These are phyloP conservation scores for Deuterostichococcus epilithicus DNA, from an alignment of 139 green algal genomes.

Conservation along the genomic window DNA sequence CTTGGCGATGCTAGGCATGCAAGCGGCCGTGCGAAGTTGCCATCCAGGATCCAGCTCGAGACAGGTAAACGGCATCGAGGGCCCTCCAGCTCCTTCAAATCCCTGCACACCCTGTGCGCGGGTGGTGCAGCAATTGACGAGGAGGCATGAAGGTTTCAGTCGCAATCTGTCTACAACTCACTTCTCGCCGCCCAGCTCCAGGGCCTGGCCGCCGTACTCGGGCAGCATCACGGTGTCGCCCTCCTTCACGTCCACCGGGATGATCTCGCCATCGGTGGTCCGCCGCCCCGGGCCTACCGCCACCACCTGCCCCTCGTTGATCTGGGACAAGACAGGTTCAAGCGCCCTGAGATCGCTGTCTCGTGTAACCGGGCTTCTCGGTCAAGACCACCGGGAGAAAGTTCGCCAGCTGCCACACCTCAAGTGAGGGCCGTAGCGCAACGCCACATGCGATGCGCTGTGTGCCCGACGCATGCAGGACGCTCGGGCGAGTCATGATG, in stretches of 20 bases:
- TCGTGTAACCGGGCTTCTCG: too few species aligned
- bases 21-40: background rate
- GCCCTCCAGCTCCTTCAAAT: too few species aligned
- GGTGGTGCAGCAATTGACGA: slow-evolving; percentile 6
- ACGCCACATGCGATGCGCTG: too few species aligned
- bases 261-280: slow-evolving; percentile 43
- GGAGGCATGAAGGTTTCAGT: background rate
- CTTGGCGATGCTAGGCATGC: background rate
- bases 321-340: slow-evolving; percentile 58
- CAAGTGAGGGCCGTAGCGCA: too few species aligned
- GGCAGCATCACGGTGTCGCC: slow-evolving; percentile 96
- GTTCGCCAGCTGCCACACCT: too few species aligned
- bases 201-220: slow-evolving; percentile 85
- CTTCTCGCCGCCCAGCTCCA: slow-evolving; percentile 95
- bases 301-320: slow-evolving; percentile 89
- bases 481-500: too few species aligned
- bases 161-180: slow-evolving; percentile 44
- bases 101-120: too few species aligned
- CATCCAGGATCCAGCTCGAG: background rate
- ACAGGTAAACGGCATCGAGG: background rate
- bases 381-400: too few species aligned
- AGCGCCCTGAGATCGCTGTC: too few species aligned
- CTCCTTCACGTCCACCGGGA: slow-evolving; percentile 81
- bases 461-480: too few species aligned
- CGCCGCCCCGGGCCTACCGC: slow-evolving; percentile 85